These are phyloP conservation scores for Carpinus viminea DNA, from an alignment of 306 rosid genomes.

Conservation along the genomic window DNA sequence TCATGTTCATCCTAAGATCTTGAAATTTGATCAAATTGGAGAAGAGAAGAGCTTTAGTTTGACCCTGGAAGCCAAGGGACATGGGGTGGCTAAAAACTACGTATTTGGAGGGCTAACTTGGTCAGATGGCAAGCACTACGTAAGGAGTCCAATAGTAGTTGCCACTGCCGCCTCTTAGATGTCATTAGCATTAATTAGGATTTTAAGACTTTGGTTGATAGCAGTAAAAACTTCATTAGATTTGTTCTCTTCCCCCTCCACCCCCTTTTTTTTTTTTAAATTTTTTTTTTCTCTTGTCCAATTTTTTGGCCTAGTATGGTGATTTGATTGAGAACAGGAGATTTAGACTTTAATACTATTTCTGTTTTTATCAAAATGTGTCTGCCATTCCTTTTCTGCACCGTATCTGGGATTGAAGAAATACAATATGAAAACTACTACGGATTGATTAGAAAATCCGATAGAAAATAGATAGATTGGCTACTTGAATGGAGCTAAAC, in stretches of 20 bases:
- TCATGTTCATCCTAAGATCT: constrained; percentile 39
- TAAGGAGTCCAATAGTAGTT: constrained; percentile 59
- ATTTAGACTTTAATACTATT: too few relatives aligned
- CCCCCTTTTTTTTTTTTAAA: not conserved
- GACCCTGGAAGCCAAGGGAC: constrained; percentile 34
- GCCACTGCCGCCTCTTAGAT: constrained; percentile 26
- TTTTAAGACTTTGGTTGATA: too few relatives aligned
- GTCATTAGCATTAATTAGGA: not conserved
- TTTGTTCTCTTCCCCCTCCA: not conserved
- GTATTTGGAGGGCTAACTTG: constrained; percentile 56
- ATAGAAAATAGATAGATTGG: too few relatives aligned
- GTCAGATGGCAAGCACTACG: constrained; percentile 62
- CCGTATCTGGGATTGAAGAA: too few relatives aligned
- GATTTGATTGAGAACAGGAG: too few relatives aligned
- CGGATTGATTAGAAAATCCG: too few relatives aligned
- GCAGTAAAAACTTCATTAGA: not conserved
- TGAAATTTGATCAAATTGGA: constrained; percentile 45
- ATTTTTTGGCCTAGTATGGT: too few relatives aligned
- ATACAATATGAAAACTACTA: too few relatives aligned
- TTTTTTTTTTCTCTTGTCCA: not conserved
- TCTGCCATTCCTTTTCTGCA: too few relatives aligned
- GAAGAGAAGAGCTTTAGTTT: constrained; percentile 62
- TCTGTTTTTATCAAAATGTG: too few relatives aligned
- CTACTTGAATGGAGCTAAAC: too few relatives aligned
- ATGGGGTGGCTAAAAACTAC: constrained; percentile 8